Evolutionary conservation across 257 asterid genomes (phyloP).

Genomic region (Rhazya stricta): DNA sequence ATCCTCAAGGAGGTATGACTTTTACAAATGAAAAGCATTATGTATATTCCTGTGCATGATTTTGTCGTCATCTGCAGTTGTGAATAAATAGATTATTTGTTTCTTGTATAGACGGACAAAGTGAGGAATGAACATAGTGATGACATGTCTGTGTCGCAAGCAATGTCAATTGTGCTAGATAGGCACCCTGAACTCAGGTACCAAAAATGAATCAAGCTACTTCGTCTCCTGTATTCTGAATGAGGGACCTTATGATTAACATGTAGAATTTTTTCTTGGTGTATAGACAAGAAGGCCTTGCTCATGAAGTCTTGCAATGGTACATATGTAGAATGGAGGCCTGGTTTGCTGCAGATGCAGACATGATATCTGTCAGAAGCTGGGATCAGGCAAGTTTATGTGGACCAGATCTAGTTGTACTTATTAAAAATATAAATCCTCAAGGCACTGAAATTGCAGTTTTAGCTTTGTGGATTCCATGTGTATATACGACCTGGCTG

Average conservation of each 20-base stretch:
- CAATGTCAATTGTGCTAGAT: conserved; percentile 72
- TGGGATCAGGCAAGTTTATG: conserved; percentile 85
- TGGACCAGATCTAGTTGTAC: background rate
- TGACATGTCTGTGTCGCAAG: conserved; percentile 86
- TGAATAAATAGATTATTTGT: conserved; percentile 17
- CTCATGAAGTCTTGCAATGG: conserved; percentile 91
- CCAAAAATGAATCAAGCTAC: background rate
- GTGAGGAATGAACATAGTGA: conserved; percentile 66
- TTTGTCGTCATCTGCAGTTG: background rate
- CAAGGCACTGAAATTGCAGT: too few species aligned
- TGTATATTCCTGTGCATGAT: conserved; percentile 7
- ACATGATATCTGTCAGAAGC: conserved; percentile 87
- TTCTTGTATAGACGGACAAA: conserved; percentile 64
- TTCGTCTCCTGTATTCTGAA: conserved; percentile 13
- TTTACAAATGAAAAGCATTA: conserved; percentile 1
- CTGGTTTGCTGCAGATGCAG: conserved; percentile 99
- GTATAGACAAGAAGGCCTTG: conserved; percentile 75
- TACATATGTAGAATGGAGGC: conserved; percentile 99
- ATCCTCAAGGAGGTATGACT: conserved; percentile 79
- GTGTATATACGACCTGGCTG: too few species aligned
- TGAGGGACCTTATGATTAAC: conserved; percentile 21
- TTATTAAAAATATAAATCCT: too few species aligned
- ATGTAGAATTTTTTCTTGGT: conserved; percentile 12
- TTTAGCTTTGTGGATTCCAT: too few species aligned
- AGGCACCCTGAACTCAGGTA: conserved; percentile 84